Evolutionary conservation across 1,284 basidiomycete genomes (phyloP).

Genomic region (Leccinum angustisporum): DNA sequence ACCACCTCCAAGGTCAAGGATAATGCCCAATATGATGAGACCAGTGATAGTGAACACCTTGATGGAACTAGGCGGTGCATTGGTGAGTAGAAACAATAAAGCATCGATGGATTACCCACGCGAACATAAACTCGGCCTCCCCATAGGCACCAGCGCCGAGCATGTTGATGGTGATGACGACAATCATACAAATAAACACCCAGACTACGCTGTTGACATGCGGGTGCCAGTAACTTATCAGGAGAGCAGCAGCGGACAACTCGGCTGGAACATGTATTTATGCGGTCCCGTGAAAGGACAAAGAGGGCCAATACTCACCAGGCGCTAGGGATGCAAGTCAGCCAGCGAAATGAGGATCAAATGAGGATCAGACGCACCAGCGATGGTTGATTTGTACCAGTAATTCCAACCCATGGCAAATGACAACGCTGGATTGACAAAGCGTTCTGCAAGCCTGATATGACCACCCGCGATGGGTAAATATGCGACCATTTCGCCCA

Average conservation of each 20-base stretch:
- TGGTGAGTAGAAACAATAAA: not conserved
- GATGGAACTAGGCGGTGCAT: slow-evolving; percentile 43
- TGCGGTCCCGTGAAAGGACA: slow-evolving; percentile 1
- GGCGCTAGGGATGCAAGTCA: slow-evolving; percentile 24
- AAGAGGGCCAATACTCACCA: slow-evolving; percentile 15
- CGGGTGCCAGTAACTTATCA: slow-evolving; percentile 62
- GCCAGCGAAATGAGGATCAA: not conserved
- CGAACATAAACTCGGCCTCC: slow-evolving; percentile 57
- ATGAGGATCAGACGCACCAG: slow-evolving; percentile 38
- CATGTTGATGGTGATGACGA: slow-evolving; percentile 68
- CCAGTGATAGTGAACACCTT: slow-evolving; percentile 59
- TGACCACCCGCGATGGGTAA: slow-evolving; percentile 55
- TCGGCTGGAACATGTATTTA: slow-evolving; percentile 42
- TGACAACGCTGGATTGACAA: slow-evolving; percentile 67
- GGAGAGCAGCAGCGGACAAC: slow-evolving; percentile 57
- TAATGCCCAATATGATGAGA: slow-evolving; percentile 41
- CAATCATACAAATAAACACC: slow-evolving; percentile 55
- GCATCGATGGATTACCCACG: slow-evolving; percentile 29
- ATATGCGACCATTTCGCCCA: slow-evolving; percentile 46
- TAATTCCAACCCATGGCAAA: slow-evolving; percentile 76
- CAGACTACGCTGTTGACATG: slow-evolving; percentile 55
- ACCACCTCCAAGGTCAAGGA: slow-evolving; percentile 59
- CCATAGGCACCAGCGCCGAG: slow-evolving; percentile 54
- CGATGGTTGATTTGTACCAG: slow-evolving; percentile 60
- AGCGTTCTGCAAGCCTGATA: slow-evolving; percentile 67